These are phyloP conservation scores for Aspergillus puulaauensis DNA, from an alignment of 2,329 filamentous ascomycete genomes.

Conservation along the genomic window DNA sequence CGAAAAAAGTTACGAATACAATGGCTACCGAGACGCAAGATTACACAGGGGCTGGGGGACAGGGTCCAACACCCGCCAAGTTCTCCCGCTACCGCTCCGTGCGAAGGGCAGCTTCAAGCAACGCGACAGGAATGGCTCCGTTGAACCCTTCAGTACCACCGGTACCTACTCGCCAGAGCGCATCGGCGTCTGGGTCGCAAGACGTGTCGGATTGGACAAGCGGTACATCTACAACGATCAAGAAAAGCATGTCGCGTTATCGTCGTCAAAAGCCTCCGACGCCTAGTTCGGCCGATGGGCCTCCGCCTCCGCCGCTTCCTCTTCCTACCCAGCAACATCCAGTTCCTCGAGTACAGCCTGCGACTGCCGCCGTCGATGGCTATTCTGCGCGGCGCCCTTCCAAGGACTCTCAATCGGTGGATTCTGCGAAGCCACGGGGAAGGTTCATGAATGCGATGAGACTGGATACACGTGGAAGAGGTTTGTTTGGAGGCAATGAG, in stretches of 20 bases:
- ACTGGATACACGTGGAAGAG: slow-evolving; percentile 8
- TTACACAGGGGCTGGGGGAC: slow-evolving; percentile 11
- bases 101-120: slow-evolving; percentile 43
- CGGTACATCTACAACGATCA: slow-evolving; percentile 21
- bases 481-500: not conserved
- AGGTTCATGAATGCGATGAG: slow-evolving; percentile 5
- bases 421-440: not conserved
- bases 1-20: not conserved
- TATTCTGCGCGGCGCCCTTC: not conserved
- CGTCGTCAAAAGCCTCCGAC: slow-evolving; percentile 26
- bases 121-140: slow-evolving; percentile 25
- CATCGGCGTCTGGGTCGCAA: slow-evolving; percentile 14
- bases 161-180: slow-evolving; percentile 19
- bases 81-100: slow-evolving; percentile 61
- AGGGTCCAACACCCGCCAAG: slow-evolving; percentile 36
- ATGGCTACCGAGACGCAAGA: slow-evolving; percentile 25
- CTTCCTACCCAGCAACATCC: slow-evolving; percentile 10
- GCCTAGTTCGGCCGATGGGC: slow-evolving; percentile 10
- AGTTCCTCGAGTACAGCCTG: slow-evolving; percentile 2
- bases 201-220: not conserved
- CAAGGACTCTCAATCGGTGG: not conserved
- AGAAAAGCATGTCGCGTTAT: slow-evolving; percentile 37
- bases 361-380: not conserved
- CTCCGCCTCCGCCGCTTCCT: slow-evolving; percentile 10
- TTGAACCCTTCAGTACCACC: slow-evolving; percentile 12